These are phyloP conservation scores for Periconia sp. DNA, from an alignment of 2,329 filamentous ascomycete genomes.

Conservation along the genomic window DNA sequence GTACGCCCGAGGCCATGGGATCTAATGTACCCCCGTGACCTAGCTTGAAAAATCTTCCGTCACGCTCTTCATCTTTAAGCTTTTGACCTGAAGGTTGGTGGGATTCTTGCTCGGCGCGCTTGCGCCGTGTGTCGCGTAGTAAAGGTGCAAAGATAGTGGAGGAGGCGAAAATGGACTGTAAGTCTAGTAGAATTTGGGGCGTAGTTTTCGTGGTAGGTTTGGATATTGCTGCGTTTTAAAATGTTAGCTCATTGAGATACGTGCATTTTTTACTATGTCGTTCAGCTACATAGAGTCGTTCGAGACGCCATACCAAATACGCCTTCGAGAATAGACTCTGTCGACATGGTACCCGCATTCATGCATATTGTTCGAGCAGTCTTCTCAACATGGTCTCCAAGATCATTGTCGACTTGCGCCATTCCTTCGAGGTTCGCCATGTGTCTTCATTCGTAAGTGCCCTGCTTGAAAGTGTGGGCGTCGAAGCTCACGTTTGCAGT, in stretches of 20 bases:
- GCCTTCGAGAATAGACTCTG: not conserved
- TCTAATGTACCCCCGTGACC: slow-evolving; percentile 37
- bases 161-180: slow-evolving; percentile 7
- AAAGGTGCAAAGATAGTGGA: slow-evolving; percentile 10
- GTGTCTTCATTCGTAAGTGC: not conserved
- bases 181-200: slow-evolving; percentile 6
- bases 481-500: too few species aligned
- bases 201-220: slow-evolving; percentile 9
- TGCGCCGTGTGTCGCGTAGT: not conserved
- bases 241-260: not conserved
- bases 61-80: slow-evolving; percentile 11
- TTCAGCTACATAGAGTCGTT: not conserved
- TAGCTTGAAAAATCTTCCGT: slow-evolving; percentile 27
- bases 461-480: too few species aligned
- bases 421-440: not conserved
- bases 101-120: slow-evolving; percentile 1
- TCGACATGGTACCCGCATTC: not conserved
- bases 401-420: not conserved
- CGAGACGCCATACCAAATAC: not conserved
- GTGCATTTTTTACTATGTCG: not conserved
- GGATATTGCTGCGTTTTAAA: slow-evolving; percentile 1
- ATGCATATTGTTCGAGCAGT: not conserved
- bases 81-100: not conserved
- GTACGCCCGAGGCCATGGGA: slow-evolving; percentile 30
- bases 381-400: not conserved